phyloP scores from a whole-genome alignment of 129 eudicot species.

The Apium graveolens region DNA sequence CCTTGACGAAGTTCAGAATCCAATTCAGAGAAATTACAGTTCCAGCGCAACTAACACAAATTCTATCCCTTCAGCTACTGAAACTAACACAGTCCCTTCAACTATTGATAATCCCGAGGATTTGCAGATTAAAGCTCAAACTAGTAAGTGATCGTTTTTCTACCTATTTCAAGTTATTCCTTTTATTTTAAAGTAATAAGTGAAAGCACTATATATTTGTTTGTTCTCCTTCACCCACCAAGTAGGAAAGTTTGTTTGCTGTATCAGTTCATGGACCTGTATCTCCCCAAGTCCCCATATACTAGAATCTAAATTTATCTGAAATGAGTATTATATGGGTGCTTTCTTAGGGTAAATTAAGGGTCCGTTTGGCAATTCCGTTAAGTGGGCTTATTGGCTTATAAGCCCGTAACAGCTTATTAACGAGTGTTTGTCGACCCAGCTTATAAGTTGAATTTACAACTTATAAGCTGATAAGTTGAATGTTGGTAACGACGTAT shows the following conservation, averaged over 20 bases:
- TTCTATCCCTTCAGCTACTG: conserved; percentile 23
- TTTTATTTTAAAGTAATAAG: neutral
- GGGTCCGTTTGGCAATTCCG: no score
- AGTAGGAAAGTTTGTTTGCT: neutral
- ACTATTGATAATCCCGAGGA: conserved; percentile 24
- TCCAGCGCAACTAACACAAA: conserved; percentile 29
- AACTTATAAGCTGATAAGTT: no score
- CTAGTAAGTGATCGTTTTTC: conserved; percentile 32
- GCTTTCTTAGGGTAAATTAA: neutral
- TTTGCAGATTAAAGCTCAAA: conserved; percentile 26
- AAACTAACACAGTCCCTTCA: conserved; percentile 22
- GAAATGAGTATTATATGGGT: neutral
- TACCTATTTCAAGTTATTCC: neutral
- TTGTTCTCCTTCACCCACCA: neutral
- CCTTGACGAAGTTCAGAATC: conserved; percentile 63
- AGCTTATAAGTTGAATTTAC: no score
- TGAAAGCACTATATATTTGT: neutral
- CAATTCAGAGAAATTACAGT: conserved; percentile 32
- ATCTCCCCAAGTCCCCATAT: neutral
- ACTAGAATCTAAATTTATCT: neutral
- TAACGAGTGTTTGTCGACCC: no score
- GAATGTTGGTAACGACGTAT: no score
- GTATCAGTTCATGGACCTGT: neutral
- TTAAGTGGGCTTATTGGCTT: no score
- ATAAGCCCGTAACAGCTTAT: no score